phyloP scores from a whole-genome alignment of 163 green algal genomes.

The Prototheca cutis region DNA sequence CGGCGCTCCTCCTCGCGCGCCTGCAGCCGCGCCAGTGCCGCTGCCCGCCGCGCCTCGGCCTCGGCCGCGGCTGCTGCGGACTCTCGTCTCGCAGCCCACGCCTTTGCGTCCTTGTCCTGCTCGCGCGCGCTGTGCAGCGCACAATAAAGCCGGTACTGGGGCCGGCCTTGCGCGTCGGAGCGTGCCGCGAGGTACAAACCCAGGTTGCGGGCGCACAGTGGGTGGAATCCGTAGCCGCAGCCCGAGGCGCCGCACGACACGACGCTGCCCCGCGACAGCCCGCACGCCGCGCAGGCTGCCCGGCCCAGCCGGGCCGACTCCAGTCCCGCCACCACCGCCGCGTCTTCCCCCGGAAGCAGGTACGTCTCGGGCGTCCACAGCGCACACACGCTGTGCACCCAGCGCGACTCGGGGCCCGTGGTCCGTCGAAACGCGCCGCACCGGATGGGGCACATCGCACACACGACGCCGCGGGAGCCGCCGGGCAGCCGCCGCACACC shows the following conservation, averaged over 20 bases:
- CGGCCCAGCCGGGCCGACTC: conserved; percentile 25
- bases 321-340: conserved; percentile 27
- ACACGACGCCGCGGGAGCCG: conserved; percentile 45
- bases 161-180: conserved; percentile 3
- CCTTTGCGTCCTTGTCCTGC: conserved; percentile 32
- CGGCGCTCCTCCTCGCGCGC: conserved; percentile 22
- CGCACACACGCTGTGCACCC: conserved; percentile 60
- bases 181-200: conserved; percentile 44
- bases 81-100: conserved; percentile 4
- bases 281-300: conserved; percentile 46
- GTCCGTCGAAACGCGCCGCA: conserved; percentile 70
- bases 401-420: conserved; percentile 28
- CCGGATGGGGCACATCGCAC: conserved; percentile 69
- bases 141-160: conserved; percentile 55
- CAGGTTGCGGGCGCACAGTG: conserved; percentile 59
- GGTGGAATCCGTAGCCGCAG: conserved; percentile 62
- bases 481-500: conserved; percentile 4
- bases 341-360: conserved; percentile 13
- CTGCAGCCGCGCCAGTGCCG: conserved; percentile 21
- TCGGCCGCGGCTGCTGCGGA: neutral
- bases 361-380: conserved; percentile 48
- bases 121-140: conserved; percentile 41
- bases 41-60: conserved; percentile 2
- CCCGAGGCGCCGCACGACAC: conserved; percentile 14
- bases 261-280: conserved; percentile 14